These are phyloP conservation scores for Cyberlindnera americana DNA, from an alignment of 805 yeast species.

Conservation along the genomic window DNA sequence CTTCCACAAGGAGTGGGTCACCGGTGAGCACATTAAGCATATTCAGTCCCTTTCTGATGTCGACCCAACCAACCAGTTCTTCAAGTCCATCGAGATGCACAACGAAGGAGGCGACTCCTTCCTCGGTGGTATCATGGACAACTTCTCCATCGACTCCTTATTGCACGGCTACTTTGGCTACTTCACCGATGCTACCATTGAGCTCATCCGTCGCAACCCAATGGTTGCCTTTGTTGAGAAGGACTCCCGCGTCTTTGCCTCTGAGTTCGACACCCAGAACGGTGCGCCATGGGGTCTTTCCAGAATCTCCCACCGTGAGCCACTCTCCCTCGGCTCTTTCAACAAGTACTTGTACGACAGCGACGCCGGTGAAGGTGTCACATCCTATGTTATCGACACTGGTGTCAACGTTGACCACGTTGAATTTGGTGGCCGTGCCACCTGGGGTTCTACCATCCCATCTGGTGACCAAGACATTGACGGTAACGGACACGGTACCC, in stretches of 20 bases:
- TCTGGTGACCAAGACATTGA: conserved; percentile 65
- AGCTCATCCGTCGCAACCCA: conserved; percentile 66
- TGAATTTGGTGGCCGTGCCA: conserved; percentile 81
- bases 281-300: conserved; percentile 96
- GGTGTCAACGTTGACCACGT: conserved; percentile 75
- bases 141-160: conserved; percentile 53
- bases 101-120: conserved; percentile 26
- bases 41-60: conserved; percentile 34
- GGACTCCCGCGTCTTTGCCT: conserved; percentile 68
- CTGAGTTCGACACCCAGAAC: conserved; percentile 61
- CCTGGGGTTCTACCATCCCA: conserved; percentile 84
- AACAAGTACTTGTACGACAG: conserved; percentile 70
- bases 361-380: conserved; percentile 79
- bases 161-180: conserved; percentile 82
- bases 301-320: conserved; percentile 79
- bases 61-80: conserved; percentile 37
- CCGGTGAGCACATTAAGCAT: conserved; percentile 45
- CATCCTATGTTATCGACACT: conserved; percentile 85
- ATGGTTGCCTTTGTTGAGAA: conserved; percentile 66
- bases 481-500: conserved; percentile 95
- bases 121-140: conserved; percentile 54
- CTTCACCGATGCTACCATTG: conserved; percentile 72
- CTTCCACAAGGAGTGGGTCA: conserved; percentile 68
- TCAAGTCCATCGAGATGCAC: conserved; percentile 29
- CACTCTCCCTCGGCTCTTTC: conserved; percentile 63